phyloP scores from a whole-genome alignment of 768 basidiomycete genomes.

The Boletus sp. region DNA sequence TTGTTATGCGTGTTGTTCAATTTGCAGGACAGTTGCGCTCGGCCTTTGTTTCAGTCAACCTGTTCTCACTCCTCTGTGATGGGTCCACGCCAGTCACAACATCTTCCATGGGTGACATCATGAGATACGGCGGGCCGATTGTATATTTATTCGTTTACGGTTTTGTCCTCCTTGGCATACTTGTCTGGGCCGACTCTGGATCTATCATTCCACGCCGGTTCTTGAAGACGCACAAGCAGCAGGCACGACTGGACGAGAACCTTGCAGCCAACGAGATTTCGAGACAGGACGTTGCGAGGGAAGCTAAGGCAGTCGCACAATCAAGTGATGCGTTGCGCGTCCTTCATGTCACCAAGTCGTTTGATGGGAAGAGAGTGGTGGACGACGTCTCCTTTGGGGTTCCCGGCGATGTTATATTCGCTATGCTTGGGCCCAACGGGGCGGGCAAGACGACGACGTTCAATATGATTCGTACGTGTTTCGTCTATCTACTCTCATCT shows the following conservation, averaged over 20 bases:
- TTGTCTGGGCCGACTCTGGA: slow-evolving; percentile 75
- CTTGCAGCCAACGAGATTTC: slow-evolving; percentile 15
- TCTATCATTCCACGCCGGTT: slow-evolving; percentile 44
- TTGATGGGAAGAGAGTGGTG: slow-evolving; percentile 55
- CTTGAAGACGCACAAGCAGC: slow-evolving; percentile 24
- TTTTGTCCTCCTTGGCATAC: slow-evolving; percentile 55
- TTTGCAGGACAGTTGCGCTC: slow-evolving; percentile 50
- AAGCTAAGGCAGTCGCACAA: slow-evolving; percentile 45
- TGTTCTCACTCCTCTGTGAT: slow-evolving; percentile 72
- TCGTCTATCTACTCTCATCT: not conserved
- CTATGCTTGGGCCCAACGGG: slow-evolving; percentile 77
- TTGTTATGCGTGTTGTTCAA: not conserved
- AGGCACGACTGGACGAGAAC: slow-evolving; percentile 9
- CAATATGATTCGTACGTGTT: slow-evolving; percentile 68
- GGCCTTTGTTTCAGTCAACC: slow-evolving; percentile 71
- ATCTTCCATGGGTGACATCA: slow-evolving; percentile 50
- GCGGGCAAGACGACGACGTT: slow-evolving; percentile 84
- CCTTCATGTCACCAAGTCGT: slow-evolving; percentile 63
- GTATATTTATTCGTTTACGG: slow-evolving; percentile 65
- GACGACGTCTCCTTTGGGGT: slow-evolving; percentile 74
- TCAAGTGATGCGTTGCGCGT: slow-evolving; percentile 63
- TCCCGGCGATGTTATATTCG: slow-evolving; percentile 60
- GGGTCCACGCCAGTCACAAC: slow-evolving; percentile 47
- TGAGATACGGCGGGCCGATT: slow-evolving; percentile 72
- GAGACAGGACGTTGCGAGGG: slow-evolving; percentile 53